Evolutionary conservation across 2,329 filamentous ascomycete genomes (phyloP).

Genomic region (Aplosporella prunicola): DNA sequence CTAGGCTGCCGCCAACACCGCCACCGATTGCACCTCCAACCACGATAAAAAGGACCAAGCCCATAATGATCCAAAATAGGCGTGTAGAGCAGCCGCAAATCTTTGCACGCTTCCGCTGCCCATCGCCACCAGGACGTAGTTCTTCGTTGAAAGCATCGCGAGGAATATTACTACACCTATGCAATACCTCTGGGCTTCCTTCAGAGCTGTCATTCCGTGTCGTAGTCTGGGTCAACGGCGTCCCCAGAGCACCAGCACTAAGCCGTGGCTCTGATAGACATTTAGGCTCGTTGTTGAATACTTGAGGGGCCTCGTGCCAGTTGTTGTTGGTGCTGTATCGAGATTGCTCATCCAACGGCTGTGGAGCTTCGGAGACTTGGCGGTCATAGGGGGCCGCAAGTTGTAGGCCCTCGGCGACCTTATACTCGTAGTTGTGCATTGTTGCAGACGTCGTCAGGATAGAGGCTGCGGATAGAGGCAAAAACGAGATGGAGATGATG

Average conservation of each 20-base stretch:
- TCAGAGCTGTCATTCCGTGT: too few species aligned
- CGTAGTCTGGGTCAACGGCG: too few species aligned
- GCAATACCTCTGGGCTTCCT: too few species aligned
- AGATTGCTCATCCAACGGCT: neutral
- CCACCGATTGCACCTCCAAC: neutral
- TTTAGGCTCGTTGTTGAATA: slow-evolving; percentile 1
- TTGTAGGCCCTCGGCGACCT: slow-evolving; percentile 1
- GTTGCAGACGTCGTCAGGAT: neutral
- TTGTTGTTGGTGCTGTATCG: slow-evolving; percentile 3
- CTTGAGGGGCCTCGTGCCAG: slow-evolving; percentile 6
- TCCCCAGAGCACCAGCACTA: too few species aligned
- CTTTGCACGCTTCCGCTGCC: too few species aligned
- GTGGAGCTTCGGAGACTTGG: slow-evolving; percentile 1
- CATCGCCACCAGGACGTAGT: too few species aligned
- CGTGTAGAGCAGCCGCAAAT: neutral
- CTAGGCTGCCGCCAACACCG: neutral
- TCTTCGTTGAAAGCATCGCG: too few species aligned
- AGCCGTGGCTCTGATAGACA: too few species aligned
- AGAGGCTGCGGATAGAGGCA: too few species aligned
- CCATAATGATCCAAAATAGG: neutral
- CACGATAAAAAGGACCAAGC: neutral
- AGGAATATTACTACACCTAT: too few species aligned
- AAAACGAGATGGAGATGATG: slow-evolving; percentile 5
- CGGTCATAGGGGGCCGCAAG: slow-evolving; percentile 2
- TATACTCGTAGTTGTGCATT: neutral